Conservation (phyloP, 73 alveolate species). For the Paramecium caudatum region DNA sequence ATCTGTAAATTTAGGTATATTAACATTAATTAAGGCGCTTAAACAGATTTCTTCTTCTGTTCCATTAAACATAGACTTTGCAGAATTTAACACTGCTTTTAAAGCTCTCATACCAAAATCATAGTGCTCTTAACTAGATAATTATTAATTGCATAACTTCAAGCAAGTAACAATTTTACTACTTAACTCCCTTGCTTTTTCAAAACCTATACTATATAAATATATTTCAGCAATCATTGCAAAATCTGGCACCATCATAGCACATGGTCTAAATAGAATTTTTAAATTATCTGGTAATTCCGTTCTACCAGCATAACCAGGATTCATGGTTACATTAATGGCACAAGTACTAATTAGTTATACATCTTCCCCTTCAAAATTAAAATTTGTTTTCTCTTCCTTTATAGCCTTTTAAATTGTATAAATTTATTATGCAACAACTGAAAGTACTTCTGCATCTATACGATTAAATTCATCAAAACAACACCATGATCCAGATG, state of each 20-base stretch:
- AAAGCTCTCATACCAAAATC: slow-evolving; percentile 97
- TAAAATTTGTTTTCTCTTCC: slow-evolving; percentile 48
- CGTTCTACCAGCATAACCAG: slow-evolving; percentile 88
- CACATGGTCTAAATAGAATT: slow-evolving; percentile 84
- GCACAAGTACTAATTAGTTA: slow-evolving; percentile 82
- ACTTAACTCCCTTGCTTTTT: slow-evolving; percentile 79
- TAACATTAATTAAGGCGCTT: slow-evolving; percentile 90
- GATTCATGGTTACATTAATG: slow-evolving; percentile 85
- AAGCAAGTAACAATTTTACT: slow-evolving; percentile 73
- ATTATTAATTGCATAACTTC: slow-evolving; percentile 88
- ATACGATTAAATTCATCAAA: slow-evolving; percentile 98
- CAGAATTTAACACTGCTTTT: slow-evolving; percentile 92
- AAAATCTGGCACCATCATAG: slow-evolving; percentile 87
- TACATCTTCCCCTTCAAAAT: slow-evolving; percentile 87
- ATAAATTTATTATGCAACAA: slow-evolving; percentile 93
- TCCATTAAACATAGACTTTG: slow-evolving; percentile 79
- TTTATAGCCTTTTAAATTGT: slow-evolving; percentile 69
- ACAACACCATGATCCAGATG: slow-evolving; percentile 98
- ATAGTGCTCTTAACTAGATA: slow-evolving; percentile 91
- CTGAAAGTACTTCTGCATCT: slow-evolving; percentile 95
- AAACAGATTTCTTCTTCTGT: slow-evolving; percentile 86
- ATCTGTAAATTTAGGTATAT: slow-evolving; percentile 94
- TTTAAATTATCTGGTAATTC: slow-evolving; percentile 89
- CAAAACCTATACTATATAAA: slow-evolving; percentile 80
- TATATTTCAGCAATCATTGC: slow-evolving; percentile 82